A percentile compares a stretch with the other conserved stretches of the same genome.
Conservation (phyloP, 1,139 yeast species). For the Yamadazyma buinensis region DNA sequence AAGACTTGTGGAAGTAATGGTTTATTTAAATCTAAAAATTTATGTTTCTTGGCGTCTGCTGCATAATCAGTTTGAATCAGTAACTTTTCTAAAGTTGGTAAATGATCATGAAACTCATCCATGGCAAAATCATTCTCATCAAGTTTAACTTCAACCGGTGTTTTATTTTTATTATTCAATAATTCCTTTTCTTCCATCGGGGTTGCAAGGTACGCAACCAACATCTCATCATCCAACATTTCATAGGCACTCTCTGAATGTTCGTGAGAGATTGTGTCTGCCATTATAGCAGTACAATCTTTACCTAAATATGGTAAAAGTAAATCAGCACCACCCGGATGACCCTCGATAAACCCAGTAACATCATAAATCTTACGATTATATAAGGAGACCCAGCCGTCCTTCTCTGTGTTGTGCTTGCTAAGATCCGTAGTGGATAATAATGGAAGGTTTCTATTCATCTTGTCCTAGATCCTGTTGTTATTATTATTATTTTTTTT, state of each 20-base stretch:
- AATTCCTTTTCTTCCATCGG: conserved; percentile 41
- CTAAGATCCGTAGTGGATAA: conserved; percentile 38
- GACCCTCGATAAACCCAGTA: conserved; percentile 72
- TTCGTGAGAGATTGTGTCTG: conserved; percentile 63
- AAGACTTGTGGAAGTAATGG: conserved; percentile 81
- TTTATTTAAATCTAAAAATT: conserved; percentile 78
- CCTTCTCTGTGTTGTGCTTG: conserved; percentile 46
- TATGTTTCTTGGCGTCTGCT: conserved; percentile 69
- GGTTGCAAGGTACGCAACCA: conserved; percentile 46
- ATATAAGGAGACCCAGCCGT: conserved; percentile 78
- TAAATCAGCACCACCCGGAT: conserved; percentile 83
- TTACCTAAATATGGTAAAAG: conserved; percentile 76
- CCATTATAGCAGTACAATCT: conserved; percentile 76
- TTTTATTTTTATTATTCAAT: conserved; percentile 36
- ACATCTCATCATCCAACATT: conserved; percentile 72
- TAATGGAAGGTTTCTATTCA: conserved; percentile 32
- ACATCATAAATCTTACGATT: conserved; percentile 78
- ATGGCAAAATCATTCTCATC: conserved; percentile 18
- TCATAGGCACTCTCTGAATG: conserved; percentile 89
- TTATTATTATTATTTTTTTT: too few relatives aligned
- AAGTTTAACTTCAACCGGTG: conserved; percentile 41
- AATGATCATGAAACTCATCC: conserved; percentile 52
- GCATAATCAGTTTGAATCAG: conserved; percentile 74
- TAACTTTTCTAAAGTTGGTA: conserved; percentile 70
- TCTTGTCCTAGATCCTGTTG: too few relatives aligned